Conservation (phyloP, 805 yeast species). For the Lipomyces orientalis region DNA sequence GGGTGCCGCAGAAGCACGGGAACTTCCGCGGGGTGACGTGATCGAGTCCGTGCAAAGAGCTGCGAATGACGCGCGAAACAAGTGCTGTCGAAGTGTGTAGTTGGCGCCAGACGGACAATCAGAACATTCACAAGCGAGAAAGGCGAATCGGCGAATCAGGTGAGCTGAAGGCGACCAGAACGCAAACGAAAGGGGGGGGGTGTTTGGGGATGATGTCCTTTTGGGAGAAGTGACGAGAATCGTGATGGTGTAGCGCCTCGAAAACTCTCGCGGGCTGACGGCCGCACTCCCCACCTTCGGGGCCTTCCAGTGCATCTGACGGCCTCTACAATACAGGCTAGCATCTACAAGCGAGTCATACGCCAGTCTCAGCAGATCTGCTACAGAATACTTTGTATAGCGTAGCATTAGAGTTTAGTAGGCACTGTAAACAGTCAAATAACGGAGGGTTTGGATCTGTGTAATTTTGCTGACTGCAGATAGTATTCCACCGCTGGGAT, state of each 20-base stretch:
- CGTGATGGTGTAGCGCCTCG: background rate
- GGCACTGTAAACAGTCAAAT: too few species aligned
- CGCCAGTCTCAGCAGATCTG: background rate
- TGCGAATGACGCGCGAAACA: background rate
- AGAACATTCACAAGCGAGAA: background rate
- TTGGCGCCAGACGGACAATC: background rate
- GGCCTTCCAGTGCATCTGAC: background rate
- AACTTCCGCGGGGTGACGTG: background rate
- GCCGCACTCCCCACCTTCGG: background rate
- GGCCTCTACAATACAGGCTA: background rate
- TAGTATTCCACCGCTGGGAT: background rate
- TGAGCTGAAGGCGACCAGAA: background rate
- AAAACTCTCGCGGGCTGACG: background rate
- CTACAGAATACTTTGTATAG: too few species aligned
- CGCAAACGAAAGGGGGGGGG: background rate
- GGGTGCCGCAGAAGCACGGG: background rate
- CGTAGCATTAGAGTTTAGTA: too few species aligned
- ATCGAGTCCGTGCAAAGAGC: background rate
- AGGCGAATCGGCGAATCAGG: background rate
- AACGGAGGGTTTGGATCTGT: too few species aligned
- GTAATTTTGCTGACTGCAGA: background rate
- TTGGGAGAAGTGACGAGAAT: background rate
- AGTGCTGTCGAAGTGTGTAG: background rate
- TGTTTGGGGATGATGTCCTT: background rate
- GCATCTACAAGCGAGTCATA: background rate